Conservation (phyloP, 176 grass and related monocot species). For the Cocos nucifera region DNA sequence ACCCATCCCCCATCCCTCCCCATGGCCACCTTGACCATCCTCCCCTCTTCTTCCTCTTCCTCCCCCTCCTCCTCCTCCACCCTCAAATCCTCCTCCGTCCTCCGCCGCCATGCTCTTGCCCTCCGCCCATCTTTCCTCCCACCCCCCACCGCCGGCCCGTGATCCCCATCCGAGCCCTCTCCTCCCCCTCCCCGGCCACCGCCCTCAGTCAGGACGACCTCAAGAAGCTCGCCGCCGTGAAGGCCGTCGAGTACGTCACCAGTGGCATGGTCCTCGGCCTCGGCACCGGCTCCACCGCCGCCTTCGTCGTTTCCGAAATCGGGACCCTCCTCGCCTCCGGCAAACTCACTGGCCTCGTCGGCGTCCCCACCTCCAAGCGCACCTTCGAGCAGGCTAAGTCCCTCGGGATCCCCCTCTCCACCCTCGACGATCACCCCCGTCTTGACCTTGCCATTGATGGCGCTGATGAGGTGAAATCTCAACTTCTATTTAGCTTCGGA, state of each 20-base stretch:
- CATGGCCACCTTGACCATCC: slow-evolving; percentile 17
- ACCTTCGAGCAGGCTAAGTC: slow-evolving; percentile 90
- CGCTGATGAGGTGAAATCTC: slow-evolving; percentile 67
- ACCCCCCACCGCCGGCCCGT: slow-evolving; percentile 10
- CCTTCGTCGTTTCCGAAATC: slow-evolving; percentile 89
- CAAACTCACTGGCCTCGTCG: slow-evolving; percentile 67
- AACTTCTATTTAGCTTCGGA: not conserved
- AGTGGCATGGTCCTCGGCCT: slow-evolving; percentile 96
- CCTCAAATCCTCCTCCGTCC: slow-evolving; percentile 18
- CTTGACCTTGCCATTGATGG: slow-evolving; percentile 95
- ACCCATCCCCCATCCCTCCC: not conserved
- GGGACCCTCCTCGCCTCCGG: slow-evolving; percentile 58
- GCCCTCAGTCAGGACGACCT: slow-evolving; percentile 82
- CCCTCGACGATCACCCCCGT: slow-evolving; percentile 76
- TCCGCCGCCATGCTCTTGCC: slow-evolving; percentile 4
- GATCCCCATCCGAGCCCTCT: not conserved
- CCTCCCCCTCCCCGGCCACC: slow-evolving; percentile 32
- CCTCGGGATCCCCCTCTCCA: slow-evolving; percentile 84
- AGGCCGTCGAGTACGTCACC: slow-evolving; percentile 80
- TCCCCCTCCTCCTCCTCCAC: slow-evolving; percentile 7
- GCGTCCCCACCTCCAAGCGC: slow-evolving; percentile 89
- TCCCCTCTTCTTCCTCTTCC: slow-evolving; percentile 1
- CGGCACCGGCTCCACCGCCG: slow-evolving; percentile 89
- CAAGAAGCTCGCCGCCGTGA: slow-evolving; percentile 80
- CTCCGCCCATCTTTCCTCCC: slow-evolving; percentile 26